phyloP scores from a whole-genome alignment of 73 alveolate species.

The Tetrahymena thermophila region DNA sequence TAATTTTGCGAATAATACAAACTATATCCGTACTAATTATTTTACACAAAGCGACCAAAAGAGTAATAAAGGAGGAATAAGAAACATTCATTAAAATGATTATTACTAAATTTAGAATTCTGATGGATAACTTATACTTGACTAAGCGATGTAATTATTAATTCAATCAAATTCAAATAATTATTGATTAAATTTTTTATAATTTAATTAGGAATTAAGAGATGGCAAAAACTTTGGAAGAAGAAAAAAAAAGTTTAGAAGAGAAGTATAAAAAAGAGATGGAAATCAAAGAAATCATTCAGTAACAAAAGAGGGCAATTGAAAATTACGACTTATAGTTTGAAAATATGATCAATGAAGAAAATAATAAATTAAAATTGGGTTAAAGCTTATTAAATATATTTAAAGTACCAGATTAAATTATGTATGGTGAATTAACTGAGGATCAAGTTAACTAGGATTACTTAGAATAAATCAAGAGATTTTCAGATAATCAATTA shows the following conservation, averaged over 20 bases:
- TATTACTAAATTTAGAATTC: not conserved
- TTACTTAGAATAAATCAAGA: not conserved
- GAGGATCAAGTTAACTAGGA: not conserved
- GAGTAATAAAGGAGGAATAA: not conserved
- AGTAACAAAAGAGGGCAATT: not conserved
- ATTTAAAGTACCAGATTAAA: not conserved
- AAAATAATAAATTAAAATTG: not conserved
- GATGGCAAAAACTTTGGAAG: not conserved
- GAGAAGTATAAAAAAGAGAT: not conserved
- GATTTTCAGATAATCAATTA: not conserved
- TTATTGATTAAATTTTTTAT: not conserved
- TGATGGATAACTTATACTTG: not conserved
- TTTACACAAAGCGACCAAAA: not conserved
- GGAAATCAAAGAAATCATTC: not conserved
- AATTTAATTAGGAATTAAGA: not conserved
- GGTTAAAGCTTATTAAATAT: not conserved
- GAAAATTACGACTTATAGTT: not conserved
- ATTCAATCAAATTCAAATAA: not conserved
- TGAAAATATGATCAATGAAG: not conserved
- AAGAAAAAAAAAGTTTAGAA: not conserved
- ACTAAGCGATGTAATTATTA: not conserved
- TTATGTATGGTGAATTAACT: not conserved
- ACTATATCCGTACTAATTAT: not conserved
- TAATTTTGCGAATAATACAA: not conserved
- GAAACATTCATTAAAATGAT: not conserved